Evolutionary conservation across 176 grass and related monocot species (phyloP), one percentile per base, ranked within the genome.

Genomic region (Phoenix dactylifera): DNA sequence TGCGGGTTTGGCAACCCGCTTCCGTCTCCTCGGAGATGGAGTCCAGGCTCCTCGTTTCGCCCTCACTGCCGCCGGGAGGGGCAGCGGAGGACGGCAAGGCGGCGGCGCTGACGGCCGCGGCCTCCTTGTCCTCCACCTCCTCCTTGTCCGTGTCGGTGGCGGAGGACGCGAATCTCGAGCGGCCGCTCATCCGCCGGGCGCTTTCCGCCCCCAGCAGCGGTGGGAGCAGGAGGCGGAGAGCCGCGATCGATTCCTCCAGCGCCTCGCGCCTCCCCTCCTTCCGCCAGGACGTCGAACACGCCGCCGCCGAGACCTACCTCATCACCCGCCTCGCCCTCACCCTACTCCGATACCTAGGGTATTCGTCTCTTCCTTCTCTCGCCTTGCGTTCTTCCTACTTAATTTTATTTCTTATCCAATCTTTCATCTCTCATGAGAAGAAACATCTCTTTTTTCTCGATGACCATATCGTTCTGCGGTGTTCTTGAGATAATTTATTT

Each of bases 261-360:
- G 16, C 15, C 29, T 55, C 49, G 10, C 53, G 18, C 16, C 54
- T 67, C 32, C 52, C 16, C 16, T 76, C 79, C 55, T 82, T 82
- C 59, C 15, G 73, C 7, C 24, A 55, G 18, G 79, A 82, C 4
- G 72, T 82, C 48, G 48, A 52, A 54, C 79, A 52, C 55, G 79
- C 79, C 22, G 79, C 79, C 22, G 79, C 68, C 50, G 79, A 82
- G 67, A 82, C 91, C 24, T 90, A 79, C 29, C 87, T 96, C 52
- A 54, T 90, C 65, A 96, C 87, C 12, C 78, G 92, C 18, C 78
- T 96, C 72, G 79, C 87, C 4, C 32, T 97, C 58, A 83, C 29
- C 24, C 87, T 98, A 24, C 93, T 98, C 63, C 87, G 93, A 59
- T 98, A 98, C 70, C 84, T 98, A 26, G 93, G 84, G 93, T 92